Evolutionary conservation across 768 basidiomycete genomes (phyloP).

Genomic region (Cystobasidiopsis lactophilus): DNA sequence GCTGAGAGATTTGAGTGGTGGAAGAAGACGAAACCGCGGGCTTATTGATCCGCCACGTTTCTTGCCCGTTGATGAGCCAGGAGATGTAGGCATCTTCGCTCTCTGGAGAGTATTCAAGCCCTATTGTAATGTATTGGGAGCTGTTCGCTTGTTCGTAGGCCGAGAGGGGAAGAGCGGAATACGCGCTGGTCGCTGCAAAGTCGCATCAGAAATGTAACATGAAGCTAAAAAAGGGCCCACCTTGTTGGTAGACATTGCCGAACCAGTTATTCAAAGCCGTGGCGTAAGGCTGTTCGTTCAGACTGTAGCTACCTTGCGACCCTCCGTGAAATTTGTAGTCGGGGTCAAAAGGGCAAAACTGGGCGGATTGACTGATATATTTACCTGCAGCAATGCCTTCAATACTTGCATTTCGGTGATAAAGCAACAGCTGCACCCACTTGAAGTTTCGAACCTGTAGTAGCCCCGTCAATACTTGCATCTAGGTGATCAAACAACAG

Average conservation of each 20-base stretch:
- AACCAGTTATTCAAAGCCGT: too few relatives aligned
- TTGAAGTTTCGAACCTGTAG: neutral
- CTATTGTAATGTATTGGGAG: neutral
- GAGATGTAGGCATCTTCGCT: neutral
- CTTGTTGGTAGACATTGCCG: too few relatives aligned
- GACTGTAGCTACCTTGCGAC: too few relatives aligned
- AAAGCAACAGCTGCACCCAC: too few relatives aligned
- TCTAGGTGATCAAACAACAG: neutral
- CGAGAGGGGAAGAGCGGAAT: neutral
- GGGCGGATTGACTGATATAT: too few relatives aligned
- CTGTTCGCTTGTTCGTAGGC: neutral
- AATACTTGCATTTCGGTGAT: too few relatives aligned
- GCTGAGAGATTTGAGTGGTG: conserved; percentile 34
- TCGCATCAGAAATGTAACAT: neutral
- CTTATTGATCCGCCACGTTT: neutral
- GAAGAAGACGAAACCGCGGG: conserved; percentile 38
- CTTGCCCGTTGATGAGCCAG: neutral
- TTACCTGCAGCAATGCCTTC: too few relatives aligned
- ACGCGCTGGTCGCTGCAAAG: neutral
- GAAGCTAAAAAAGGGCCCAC: too few relatives aligned
- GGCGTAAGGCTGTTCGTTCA: too few relatives aligned
- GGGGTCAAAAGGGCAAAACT: too few relatives aligned
- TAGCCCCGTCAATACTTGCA: neutral
- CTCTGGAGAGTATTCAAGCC: neutral
- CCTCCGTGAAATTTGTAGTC: too few relatives aligned